Evolutionary conservation across 371 early-diverging fungal genomes (phyloP), one percentile per base, ranked within the genome.

Genomic region (Coemansia sp.): DNA sequence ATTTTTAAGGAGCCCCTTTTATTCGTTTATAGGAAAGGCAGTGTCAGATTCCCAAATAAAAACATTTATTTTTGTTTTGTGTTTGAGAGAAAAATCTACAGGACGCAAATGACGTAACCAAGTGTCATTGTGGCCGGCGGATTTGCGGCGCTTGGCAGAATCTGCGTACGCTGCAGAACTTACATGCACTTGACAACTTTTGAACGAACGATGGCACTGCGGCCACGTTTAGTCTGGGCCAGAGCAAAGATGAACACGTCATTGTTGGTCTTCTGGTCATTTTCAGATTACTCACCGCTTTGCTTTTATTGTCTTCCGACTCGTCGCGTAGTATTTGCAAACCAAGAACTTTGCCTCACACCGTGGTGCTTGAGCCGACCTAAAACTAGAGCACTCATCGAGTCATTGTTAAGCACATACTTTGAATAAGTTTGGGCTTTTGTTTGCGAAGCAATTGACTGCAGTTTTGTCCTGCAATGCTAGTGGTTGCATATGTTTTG

Each of bases 401-500:
- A 86, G 58, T 88, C 86, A 63, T 94, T 89, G 68, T 88, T 85
- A 60, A 94, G 67, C 58, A 86, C 83, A 91, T n/a, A 92, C 92
- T 67, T 89, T 84, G 70, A 88, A 91, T n/a, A 7, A 94, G 83
- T 42, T 75, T 93, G 65, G 93, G 77, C 8, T 87, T 88, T 89
- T 54, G 88, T 80, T 3, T 85, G 81, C 11, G 93, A 93, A 0
- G 93, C 93, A 70, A 85, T 83, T 0, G 83, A 71, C 26, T 89
- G 80, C 28, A 92, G 68, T 21, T 70, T 55, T 0, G 64, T 92
- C 91, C 64, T 86, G 87, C 7, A 82, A 72, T 3, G 86, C 88
- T 69, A 93, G 72, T 92, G 91, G n/a, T 87, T 87, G 62, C 94
- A 94, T 25, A 94, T 87, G 54, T 80, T 87, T 86, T 90, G 89